Base-by-base conservation (phyloP, 352 stramenopile genomes). In the Phytophthora crassamura region DNA sequence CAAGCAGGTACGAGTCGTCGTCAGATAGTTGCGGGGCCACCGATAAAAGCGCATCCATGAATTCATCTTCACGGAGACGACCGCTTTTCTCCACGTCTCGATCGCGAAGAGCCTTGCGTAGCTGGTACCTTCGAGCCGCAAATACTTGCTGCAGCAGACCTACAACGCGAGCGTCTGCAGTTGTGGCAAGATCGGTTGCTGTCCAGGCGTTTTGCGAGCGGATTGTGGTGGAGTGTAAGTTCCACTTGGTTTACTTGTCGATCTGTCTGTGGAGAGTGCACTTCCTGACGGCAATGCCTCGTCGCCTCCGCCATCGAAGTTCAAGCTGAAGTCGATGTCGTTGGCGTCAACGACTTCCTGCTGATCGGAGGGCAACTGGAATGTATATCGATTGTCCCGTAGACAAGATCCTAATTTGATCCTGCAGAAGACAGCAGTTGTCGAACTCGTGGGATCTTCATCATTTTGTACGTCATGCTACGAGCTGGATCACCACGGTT, bases 1-100 rank as follows among this genome's bases (percentile, higher is more conserved):
- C 86, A 43, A 95, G 78, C 43, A 82, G 28, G 59, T 93, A 95
- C 47, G 75, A 82, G 55, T 94, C 84, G 18, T 91, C 74, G 39
- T 95, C 86, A 7, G 77, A 84, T 16, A 95, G 72, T 33, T 64
- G 53, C 14, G 82, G 80, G 35, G 87, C 77, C 22, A 94, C 57
- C 7, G 72, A 75, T 52, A 84, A 41, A 45, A 94, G 56, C 4
- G 84, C 85, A 42, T 84, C 75, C 84, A 94, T 93, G 59, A 95
- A 94, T 53, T 73, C 81, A 60, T 93, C 86, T 74, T 94, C 86
- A 0, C 58, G 40, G 10, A 95, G 59, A 25, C 61, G 60, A 0
- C 88, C 86, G 32, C 57, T 83, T 57, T 82, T 88, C 56, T 89
- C 67, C 4, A 39, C 41, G 62, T 94, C 85, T 43, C 69, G 68